Percentiles rank a stretch among this genome's conserved stretches.
These are phyloP conservation scores for Barbarea vulgaris DNA, from an alignment of 345 rosid species.

Conservation along the genomic window DNA sequence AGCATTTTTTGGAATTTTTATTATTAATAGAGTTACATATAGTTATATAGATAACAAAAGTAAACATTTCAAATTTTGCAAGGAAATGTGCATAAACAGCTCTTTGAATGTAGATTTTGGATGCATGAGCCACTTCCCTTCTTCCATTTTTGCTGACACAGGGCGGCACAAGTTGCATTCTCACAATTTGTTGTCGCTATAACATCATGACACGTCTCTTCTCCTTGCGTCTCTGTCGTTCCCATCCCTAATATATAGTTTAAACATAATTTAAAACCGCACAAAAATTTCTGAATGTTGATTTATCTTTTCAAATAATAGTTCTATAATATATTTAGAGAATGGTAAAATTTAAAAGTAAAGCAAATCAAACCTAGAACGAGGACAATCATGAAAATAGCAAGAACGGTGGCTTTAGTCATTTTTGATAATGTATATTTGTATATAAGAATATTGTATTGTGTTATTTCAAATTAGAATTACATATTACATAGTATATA, in stretches of 20 bases:
- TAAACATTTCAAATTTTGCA: neutral
- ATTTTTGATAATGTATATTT: neutral
- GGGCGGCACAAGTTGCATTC: neutral
- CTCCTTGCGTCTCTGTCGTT: neutral
- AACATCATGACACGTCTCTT: neutral
- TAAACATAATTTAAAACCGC: neutral
- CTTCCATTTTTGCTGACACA: neutral
- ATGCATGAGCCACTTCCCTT: neutral
- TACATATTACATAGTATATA: too few relatives aligned
- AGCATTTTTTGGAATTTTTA: neutral
- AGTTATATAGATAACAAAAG: too few relatives aligned
- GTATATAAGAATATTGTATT: neutral
- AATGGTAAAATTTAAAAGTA: too few relatives aligned
- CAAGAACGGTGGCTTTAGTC: neutral
- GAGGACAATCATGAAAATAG: neutral
- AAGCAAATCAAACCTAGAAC: neutral
- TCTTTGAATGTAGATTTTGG: neutral
- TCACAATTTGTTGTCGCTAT: neutral
- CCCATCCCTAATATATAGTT: neutral
- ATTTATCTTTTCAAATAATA: too few relatives aligned
- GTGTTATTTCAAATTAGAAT: neutral
- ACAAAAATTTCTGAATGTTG: too few relatives aligned
- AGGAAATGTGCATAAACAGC: neutral
- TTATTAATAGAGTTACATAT: neutral
- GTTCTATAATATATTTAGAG: too few relatives aligned